Evolutionary conservation across 2,329 filamentous ascomycete genomes (phyloP), one percentile per base, ranked within the genome.

Genomic region (Thielaviopsis musarum): DNA sequence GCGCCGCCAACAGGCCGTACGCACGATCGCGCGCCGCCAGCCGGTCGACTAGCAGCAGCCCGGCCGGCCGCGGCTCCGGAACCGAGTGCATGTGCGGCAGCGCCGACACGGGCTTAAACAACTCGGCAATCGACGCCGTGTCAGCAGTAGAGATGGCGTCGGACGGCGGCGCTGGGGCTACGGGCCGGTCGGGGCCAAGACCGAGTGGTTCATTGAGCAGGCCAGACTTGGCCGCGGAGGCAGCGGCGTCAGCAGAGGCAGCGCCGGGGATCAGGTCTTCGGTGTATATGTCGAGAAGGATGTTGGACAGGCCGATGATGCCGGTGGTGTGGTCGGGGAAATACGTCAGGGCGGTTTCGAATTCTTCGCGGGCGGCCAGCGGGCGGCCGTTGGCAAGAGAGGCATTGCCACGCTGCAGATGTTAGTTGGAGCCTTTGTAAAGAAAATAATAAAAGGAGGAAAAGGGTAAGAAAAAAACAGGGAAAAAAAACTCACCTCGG

Each of bases 21-120:
- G 93, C 93, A 56, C 93, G 81, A 68, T 97, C 93, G 21, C 91
- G 83, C 17, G 91, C 88, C 3, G 91, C 88, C n/a, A 97, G 80
- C 12, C 90, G 82, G 69, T 93, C 90, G 38, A 89, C 76, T 17
- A 85, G 78, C 17, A 85, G 86, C 3, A 90, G 77, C 1, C 83
- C 82, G 57, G 76, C 77, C 49, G 74, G 78, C 71, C 75, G 79
- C 70, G 77, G 81, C 49, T 75, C 77, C 45, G 73, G 75, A 6
- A 76, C 74, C 2, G 80, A 73, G 60, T 72, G 69, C 54, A 74
- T 71, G 41, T 71, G 70, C 21, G 59, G 54, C 54, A 64, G 54
- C 55, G 63, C 57, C 49, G 52, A 48, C 30, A 56, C 54, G 57
- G 62, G 30, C 28, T 59, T 49, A 59, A 55, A 53, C 63, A 52